Evolutionary conservation across 1,284 basidiomycete species (phyloP), one percentile per base, ranked within the genome.

Genomic region (Rhizopogon parksii): DNA sequence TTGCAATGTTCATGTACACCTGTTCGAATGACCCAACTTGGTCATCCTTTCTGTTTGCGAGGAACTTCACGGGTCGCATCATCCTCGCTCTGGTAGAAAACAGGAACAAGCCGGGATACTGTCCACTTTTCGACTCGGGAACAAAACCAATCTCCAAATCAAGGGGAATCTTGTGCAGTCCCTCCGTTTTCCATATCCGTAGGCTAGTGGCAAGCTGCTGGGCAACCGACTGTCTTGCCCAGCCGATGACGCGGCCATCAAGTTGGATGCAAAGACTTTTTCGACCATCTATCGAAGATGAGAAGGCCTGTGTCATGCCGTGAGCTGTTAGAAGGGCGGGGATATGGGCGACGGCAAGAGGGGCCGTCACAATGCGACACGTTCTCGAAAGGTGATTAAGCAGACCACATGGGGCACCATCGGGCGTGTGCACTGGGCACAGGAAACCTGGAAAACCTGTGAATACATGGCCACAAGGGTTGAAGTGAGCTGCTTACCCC

Each of bases 1-100:
- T 89, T 0, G 96, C 95, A 63, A 99, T 91, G 67, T 99, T 91
- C 89, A 99, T 95, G 69, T 99, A 99, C 8, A 99, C 96, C 71
- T 99, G 96, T 71, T 99, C 96, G 60, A 99, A 99, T 2, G 95
- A 83, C 2, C 96, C 96, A 47, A 99, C 79, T 67, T 91, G 90
- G 68, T 99, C 96, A 58, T 88, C 79, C 58, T 81, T 79, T 49
- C 85, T 87, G 67, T 98, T 99, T 54, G 77, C 73, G 40, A 99
- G 71, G 68, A 90, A 95, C 61, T 89, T 93, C 54, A 99, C 96
- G 2, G 97, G 95, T 40, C 96, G 81, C 95, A 99, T 98, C 94
- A 99, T 97, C 54, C 96, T 78, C 39, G 92, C 80, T 48, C 84
- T 80, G 12, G 86, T 84, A 17, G 91, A 82, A 72, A 99, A 99